Base-by-base conservation (phyloP, 768 basidiomycete species). In the Amylocystis lapponica region DNA sequence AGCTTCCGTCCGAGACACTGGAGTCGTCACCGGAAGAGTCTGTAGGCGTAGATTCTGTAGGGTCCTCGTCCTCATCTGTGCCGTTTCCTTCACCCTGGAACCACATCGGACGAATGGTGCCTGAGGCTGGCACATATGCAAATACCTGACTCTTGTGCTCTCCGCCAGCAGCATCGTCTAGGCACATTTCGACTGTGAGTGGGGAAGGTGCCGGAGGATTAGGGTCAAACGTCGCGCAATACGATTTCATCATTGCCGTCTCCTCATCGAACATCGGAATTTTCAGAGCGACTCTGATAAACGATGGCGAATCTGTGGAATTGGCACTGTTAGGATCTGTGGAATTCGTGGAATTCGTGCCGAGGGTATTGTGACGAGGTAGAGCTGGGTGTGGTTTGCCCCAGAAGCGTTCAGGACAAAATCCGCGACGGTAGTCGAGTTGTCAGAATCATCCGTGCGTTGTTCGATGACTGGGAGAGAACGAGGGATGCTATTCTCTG, bases 201-300 rank as follows among this genome's bases (percentile, higher is more conserved):
- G 75, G 71, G n/a, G 69, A 66, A 2, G 75, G 66, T 2, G 59
- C 51, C 4, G 64, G 43, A 2, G 81, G 79, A 22, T 68, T 62
- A 3, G 78, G 68, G 49, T 83, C 68, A 55, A 74, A 85, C 4
- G 81, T 85, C 5, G 75, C 78, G 47, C 84, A 87, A 54, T 68
- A 78, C 19, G 63, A 56, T 43, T 65, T 59, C 52, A 66, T 63
- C 19, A 53, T 39, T 0, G 67, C 72, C 10, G 44, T 52, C 8
- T 38, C 46, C 19, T 67, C 60, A 43, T 72, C 61, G 47, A 70
- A 71, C 41, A 80, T 61, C 3, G 67, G 62, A 22, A 71, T 54
- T 47, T 68, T 65, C 17, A 86, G 59, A 2, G 56, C 59, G 23
- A 82, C 78, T 12, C 45, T 53, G 20, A 52, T 21, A 34, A 52